Base-by-base conservation (phyloP, 78 protist genomes). In the Speleostelium caveatum region DNA sequence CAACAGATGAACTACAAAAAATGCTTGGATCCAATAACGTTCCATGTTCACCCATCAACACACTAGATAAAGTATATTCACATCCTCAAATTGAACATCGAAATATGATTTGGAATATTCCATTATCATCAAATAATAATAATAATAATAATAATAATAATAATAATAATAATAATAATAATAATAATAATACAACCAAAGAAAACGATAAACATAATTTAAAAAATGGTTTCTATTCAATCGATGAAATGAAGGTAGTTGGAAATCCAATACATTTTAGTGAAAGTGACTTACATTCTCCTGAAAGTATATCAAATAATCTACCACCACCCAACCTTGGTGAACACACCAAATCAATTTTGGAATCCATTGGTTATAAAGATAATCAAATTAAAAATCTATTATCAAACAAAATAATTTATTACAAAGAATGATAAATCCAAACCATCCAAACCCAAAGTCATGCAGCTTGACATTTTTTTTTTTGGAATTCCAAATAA, bases 201-300 rank as follows among this genome's bases (percentile, higher is more conserved):
- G 8, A 32, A 42, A 21, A 56, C 33, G 8, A 66, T 56, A 35
- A 33, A 56, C 10, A 33, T 30, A 42, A 21, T 28, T 62, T n/a
- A 41, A 41, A 39, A 24, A 74, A 72, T 62, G 67, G 63, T 33
- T 14, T 65, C 32, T 63, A 68, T 73, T 6, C 24, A 36, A 35
- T 58, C 22, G 61, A 86, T 73, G 26, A 38, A 39, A 55, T 85
- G 10, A 26, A 69, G 21, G 42, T 73, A 56, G 75, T 86, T 60
- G 93, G 87, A 26, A 58, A 51, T 58, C 93, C 93, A 59, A 86
- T 86, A n/a, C 86, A 86, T 58, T 86, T 86, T 42, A 83, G 91
- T 59, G 79, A 83, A 36, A 83, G 62, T 39, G 33, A 86, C 28
- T 19, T 86, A 38, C 93, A 86, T 39, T 30, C 35, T 21, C 10